Conservation (phyloP, 2,329 filamentous ascomycete species). For the Cordyceps cicadae region DNA sequence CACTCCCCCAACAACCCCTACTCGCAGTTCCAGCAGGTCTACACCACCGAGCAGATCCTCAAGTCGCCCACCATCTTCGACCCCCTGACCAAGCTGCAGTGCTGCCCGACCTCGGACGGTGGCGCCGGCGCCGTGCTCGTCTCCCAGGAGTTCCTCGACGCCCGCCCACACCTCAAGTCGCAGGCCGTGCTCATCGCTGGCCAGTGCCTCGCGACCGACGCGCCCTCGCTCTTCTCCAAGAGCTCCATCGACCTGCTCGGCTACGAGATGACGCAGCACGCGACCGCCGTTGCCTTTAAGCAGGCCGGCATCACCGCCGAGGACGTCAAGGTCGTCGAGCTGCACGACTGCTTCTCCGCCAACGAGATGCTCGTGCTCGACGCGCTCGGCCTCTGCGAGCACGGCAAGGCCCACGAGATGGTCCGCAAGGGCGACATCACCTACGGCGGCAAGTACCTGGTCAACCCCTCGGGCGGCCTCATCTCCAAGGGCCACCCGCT, state of each 20-base stretch:
- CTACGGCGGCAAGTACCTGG: slow-evolving; percentile 72
- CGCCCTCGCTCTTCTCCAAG: slow-evolving; percentile 66
- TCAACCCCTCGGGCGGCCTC: slow-evolving; percentile 90
- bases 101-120: slow-evolving; percentile 92
- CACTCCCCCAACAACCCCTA: slow-evolving; percentile 92
- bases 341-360: slow-evolving; percentile 94
- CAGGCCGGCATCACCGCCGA: slow-evolving; percentile 62
- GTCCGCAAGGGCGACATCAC: slow-evolving; percentile 84
- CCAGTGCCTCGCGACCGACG: slow-evolving; percentile 80
- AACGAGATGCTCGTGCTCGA: slow-evolving; percentile 92
- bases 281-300: slow-evolving; percentile 58
- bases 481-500: slow-evolving; percentile 96
- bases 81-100: slow-evolving; percentile 95
- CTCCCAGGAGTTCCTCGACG: slow-evolving; percentile 79
- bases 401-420: slow-evolving; percentile 85
- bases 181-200: slow-evolving; percentile 87
- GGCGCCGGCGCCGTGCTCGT: slow-evolving; percentile 83
- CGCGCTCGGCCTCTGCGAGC: slow-evolving; percentile 67
- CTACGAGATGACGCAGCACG: slow-evolving; percentile 71
- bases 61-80: slow-evolving; percentile 69
- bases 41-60: slow-evolving; percentile 76
- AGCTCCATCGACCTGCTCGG: slow-evolving; percentile 84
- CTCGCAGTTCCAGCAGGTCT: slow-evolving; percentile 93
- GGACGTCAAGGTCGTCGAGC: slow-evolving; percentile 77
- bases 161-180: slow-evolving; percentile 68